Evolutionary conservation across 176 grass and related monocot genomes (phyloP).

Genomic region (Triticum urartu): DNA sequence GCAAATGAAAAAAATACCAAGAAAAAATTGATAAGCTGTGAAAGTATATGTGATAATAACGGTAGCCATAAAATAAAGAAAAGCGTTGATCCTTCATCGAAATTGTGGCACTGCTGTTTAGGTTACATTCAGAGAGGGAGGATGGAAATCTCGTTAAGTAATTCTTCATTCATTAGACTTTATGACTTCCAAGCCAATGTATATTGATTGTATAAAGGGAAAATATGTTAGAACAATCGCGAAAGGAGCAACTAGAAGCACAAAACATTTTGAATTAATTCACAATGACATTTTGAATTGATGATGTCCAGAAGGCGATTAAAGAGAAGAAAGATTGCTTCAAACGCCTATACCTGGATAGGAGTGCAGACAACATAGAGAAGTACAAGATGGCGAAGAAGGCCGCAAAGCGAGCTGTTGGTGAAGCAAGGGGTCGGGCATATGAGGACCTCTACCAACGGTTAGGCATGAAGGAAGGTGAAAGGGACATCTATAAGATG

Average conservation of each 20-base stretch:
- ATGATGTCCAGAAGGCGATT: no score
- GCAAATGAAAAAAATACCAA: background rate
- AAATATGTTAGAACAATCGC: background rate
- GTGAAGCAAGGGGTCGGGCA: no score
- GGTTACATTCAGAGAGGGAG: background rate
- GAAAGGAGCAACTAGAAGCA: background rate
- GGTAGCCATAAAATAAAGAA: background rate
- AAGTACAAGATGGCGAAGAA: no score
- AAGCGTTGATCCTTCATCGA: background rate
- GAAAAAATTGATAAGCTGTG: background rate
- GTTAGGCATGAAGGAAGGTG: no score
- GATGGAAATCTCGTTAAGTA: background rate
- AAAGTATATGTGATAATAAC: no score
- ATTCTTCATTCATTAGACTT: background rate
- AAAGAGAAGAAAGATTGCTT: no score
- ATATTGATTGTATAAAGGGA: background rate
- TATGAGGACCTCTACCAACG: no score
- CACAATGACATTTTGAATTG: background rate
- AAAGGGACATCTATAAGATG: no score
- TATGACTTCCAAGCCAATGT: background rate
- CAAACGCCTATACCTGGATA: no score
- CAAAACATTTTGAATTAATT: background rate
- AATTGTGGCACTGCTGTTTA: background rate
- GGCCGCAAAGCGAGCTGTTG: no score
- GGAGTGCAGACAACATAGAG: no score